These are phyloP conservation scores for Biscogniauxia marginata DNA, from an alignment of 2,329 filamentous ascomycete genomes.

Conservation along the genomic window DNA sequence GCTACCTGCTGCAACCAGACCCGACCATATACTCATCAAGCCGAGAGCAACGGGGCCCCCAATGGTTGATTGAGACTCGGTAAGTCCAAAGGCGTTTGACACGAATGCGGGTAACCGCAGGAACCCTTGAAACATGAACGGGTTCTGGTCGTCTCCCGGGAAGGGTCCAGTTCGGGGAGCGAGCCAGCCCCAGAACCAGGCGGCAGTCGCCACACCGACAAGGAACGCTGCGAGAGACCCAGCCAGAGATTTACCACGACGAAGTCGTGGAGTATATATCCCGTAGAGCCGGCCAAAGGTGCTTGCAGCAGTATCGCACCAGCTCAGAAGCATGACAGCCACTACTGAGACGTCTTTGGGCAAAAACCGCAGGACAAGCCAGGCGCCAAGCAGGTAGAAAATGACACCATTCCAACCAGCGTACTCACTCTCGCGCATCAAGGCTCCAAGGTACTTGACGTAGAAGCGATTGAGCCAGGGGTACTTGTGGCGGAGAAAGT, in stretches of 20 bases:
- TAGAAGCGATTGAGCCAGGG: slow-evolving; percentile 83
- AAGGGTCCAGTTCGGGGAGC: slow-evolving; percentile 67
- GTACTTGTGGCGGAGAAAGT: slow-evolving; percentile 80
- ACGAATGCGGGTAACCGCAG: slow-evolving; percentile 66
- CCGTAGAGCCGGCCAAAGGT: slow-evolving; percentile 92
- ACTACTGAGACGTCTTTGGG: slow-evolving; percentile 93
- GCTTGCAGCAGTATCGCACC: slow-evolving; percentile 96
- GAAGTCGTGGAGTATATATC: slow-evolving; percentile 80
- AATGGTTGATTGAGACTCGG: slow-evolving; percentile 58
- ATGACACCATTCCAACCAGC: slow-evolving; percentile 95
- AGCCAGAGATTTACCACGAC: slow-evolving; percentile 86
- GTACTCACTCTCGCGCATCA: slow-evolving; percentile 97
- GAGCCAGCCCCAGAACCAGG: slow-evolving; percentile 84
- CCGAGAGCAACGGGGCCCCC: slow-evolving; percentile 71
- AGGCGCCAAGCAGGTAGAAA: slow-evolving; percentile 90
- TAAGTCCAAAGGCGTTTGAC: slow-evolving; percentile 61
- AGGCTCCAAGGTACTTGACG: slow-evolving; percentile 76
- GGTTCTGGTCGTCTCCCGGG: slow-evolving; percentile 64
- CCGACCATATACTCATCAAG: slow-evolving; percentile 81
- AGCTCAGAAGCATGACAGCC: slow-evolving; percentile 85
- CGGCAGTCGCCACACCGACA: slow-evolving; percentile 79
- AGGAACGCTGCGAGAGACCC: slow-evolving; percentile 82
- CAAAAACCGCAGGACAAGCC: slow-evolving; percentile 80
- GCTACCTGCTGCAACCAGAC: slow-evolving; percentile 83
- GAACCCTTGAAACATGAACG: slow-evolving; percentile 78